Evolutionary conservation across 768 basidiomycete species (phyloP), one percentile per base, ranked within the genome.

Genomic region (Nidula microcarpa): DNA sequence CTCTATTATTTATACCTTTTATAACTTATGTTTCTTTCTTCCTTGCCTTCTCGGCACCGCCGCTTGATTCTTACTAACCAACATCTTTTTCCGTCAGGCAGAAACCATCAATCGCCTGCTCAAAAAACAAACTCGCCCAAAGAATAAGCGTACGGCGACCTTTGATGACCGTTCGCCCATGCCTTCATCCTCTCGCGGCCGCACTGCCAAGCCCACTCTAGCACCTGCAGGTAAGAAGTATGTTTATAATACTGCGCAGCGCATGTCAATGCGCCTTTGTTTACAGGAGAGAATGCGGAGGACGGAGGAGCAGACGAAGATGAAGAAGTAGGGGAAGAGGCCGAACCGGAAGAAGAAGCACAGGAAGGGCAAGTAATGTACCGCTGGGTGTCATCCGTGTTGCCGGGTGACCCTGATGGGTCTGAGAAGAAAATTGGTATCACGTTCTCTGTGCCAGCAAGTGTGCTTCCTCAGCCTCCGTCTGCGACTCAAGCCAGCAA

Each of bases 41-140:
- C 23, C 23, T 30, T 30, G 3, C 23, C 4, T 30, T 30, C 23
- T 30, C 23, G 23, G 23, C 23, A 30, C 39, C 16, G 13, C 39
- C 39, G 13, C 39, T 41, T 41, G 13, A 41, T 17, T 13, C 23
- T 39, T 33, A 13, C 43, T 46, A 35, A 18, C 51, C 33, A 33
- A 39, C 49, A 10, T 44, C 14, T 44, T 51, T 35, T 30, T 17
- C 17, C 34, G 41, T 33, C 59, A 92, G 89, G 84, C 84, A 18
- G 92, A 94, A 61, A 94, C 92, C 0, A 94, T 94, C 66, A 93
- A 93, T 60, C 86, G 92, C 30, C 77, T 94, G 11, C 79, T 94
- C 49, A 91, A 91, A 66, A 94, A 93, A 67, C 90, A 91, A 63
- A 84, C 86, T 14, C 80, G 86, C 8, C 77, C 87, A 2, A 79